Base-by-base conservation (phyloP, 2,329 filamentous ascomycete genomes). In the Didymella keratinophila region DNA sequence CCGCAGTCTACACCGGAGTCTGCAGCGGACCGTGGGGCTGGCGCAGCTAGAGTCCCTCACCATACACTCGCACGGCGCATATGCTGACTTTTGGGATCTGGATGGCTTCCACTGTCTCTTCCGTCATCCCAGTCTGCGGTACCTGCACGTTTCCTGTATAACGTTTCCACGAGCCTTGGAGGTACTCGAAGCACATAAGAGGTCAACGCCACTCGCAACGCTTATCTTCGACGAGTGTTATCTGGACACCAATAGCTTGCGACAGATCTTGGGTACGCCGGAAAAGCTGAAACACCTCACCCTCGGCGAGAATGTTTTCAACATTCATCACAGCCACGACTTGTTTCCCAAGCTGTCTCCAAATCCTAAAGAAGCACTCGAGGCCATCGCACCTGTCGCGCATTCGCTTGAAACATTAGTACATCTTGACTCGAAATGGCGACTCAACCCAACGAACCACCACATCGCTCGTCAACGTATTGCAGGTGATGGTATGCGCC, bases 201-300 rank as follows among this genome's bases (percentile, higher is more conserved):
- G 52, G 4, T 64, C 55, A 2, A 76, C 75, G 1, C 70, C 74
- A 11, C 60, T 77, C 37, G 64, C 56, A 12, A 71, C 66, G 1
- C 71, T 77, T 9, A 56, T 73, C 18, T 73, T 77, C 43, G 72
- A 77, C 51, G 75, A 77, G 55, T 77, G 74, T 60, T 68, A 72
- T 21, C 56, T 77, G 3, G 52, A 58, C 3, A 62, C 71, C 7
- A 57, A 58, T 34, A 69, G 66, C 28, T 44, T 77, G 34, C 56
- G 43, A 2, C 62, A 64, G 21, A 71, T 77, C 5, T 51, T 77
- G 11, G 44, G 58, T 30, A 71, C 69, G 3, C 74, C 75, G 1
- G 69, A 67, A 30, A 61, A 54, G 2, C 59, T 77, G 14, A 73
- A 69, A 56, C 60, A 67, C 14, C 65, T 77, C 18, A 73, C 70